These are phyloP conservation scores for Penicillium sp. DNA, from an alignment of 2,329 filamentous ascomycete species.

Conservation along the genomic window DNA sequence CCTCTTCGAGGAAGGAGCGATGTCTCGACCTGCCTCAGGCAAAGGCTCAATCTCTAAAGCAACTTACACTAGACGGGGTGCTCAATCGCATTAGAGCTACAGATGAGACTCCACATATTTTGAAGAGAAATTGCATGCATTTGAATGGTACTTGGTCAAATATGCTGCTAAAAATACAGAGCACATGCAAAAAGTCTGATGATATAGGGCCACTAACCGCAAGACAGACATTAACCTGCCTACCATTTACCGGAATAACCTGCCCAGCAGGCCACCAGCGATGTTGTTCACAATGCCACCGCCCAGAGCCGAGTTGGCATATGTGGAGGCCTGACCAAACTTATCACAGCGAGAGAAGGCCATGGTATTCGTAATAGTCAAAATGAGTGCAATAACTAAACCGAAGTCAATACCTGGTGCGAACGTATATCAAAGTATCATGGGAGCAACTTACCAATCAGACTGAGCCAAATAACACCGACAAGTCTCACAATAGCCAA, in stretches of 20 bases:
- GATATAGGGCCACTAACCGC: neutral
- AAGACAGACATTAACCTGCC: neutral
- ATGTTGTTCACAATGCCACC: constrained; percentile 55
- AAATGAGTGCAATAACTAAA: constrained; percentile 48
- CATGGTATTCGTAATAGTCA: constrained; percentile 53
- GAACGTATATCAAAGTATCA: neutral
- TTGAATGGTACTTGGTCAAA: constrained; percentile 6
- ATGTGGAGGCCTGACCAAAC: constrained; percentile 57
- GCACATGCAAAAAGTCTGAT: neutral
- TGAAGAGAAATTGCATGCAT: neutral
- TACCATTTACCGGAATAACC: constrained; percentile 49
- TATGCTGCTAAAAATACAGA: constrained; percentile 9
- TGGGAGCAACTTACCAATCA: constrained; percentile 45
- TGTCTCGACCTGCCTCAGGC: neutral
- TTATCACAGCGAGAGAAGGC: constrained; percentile 53
- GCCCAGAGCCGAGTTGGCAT: constrained; percentile 55
- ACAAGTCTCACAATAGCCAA: constrained; percentile 48
- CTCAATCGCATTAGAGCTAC: neutral
- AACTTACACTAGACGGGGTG: neutral
- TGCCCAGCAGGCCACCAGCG: constrained; percentile 55
- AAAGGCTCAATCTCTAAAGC: neutral
- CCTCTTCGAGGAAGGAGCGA: constrained; percentile 1
- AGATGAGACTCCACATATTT: neutral
- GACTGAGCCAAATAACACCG: constrained; percentile 51
- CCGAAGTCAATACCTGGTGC: neutral